Conservation (phyloP, 192 early-diverging fungal species). For the Coemansia javaensis region DNA sequence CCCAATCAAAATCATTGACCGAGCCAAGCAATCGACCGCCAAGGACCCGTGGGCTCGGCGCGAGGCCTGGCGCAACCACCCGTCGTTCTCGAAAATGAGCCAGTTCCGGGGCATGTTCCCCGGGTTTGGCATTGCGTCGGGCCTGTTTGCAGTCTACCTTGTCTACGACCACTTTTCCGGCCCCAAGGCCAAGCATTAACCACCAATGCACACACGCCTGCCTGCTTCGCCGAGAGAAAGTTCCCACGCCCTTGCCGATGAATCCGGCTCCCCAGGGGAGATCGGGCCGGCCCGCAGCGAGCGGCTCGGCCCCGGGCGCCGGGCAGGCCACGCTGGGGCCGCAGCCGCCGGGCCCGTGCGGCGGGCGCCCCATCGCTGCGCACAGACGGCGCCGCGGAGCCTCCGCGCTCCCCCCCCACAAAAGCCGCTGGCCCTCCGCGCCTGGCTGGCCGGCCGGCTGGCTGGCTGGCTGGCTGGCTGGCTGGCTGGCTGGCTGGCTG, state of each 20-base stretch:
- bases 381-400: too few relatives aligned
- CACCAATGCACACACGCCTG: background rate
- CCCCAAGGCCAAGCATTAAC: slow-evolving; percentile 29
- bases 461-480: too few relatives aligned
- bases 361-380: too few relatives aligned
- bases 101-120: slow-evolving; percentile 67
- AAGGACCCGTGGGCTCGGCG: slow-evolving; percentile 74
- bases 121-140: slow-evolving; percentile 71
- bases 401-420: too few relatives aligned
- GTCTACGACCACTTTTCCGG: slow-evolving; percentile 60
- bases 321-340: too few relatives aligned
- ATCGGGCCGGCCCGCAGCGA: too few relatives aligned
- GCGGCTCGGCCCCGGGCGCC: too few relatives aligned
- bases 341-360: too few relatives aligned
- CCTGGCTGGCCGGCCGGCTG: too few relatives aligned
- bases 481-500: too few relatives aligned
- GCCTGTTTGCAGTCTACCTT: slow-evolving; percentile 66
- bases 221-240: background rate
- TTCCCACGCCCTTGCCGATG: background rate
- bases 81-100: slow-evolving; percentile 60
- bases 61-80: slow-evolving; percentile 69
- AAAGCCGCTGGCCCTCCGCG: too few relatives aligned
- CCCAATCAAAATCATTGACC: slow-evolving; percentile 43
- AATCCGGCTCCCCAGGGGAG: too few relatives aligned
- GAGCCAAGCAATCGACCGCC: slow-evolving; percentile 22